Evolutionary conservation across 164 flowering plant genomes (phyloP).

Genomic region (Tetrastigma voinierianum): DNA sequence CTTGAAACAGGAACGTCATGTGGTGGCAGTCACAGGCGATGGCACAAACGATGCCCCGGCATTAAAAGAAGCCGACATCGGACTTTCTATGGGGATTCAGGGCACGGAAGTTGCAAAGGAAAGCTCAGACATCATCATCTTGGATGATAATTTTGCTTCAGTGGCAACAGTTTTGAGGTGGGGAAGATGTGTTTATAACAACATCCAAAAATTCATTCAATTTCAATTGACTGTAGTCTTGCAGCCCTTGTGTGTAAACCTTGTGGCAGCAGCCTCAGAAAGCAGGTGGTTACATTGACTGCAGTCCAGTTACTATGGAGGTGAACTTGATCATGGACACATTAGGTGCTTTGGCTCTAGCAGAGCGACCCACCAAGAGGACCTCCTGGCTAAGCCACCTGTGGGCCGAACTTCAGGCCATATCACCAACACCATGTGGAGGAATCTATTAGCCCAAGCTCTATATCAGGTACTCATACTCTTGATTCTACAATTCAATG

Average conservation of each 20-base stretch:
- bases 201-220: constrained; percentile 75
- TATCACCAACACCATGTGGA: constrained; percentile 70
- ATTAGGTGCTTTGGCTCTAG: constrained; percentile 60
- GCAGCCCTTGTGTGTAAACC: constrained; percentile 61
- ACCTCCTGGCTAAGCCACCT: constrained; percentile 52
- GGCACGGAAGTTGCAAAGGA: constrained; percentile 77
- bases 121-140: constrained; percentile 62
- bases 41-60: constrained; percentile 69
- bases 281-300: constrained; percentile 57
- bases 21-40: constrained; percentile 72
- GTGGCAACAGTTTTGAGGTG: constrained; percentile 50
- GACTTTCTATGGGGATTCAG: constrained; percentile 66
- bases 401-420: constrained; percentile 51
- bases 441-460: constrained; percentile 57
- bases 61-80: constrained; percentile 56
- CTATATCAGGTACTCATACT: constrained; percentile 45
- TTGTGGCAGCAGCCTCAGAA: constrained; percentile 64
- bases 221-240: constrained; percentile 71
- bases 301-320: constrained; percentile 69
- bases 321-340: constrained; percentile 80
- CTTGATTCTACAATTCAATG: constrained; percentile 43
- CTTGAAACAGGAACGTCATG: constrained; percentile 58
- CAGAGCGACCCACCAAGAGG: constrained; percentile 55
- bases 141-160: constrained; percentile 61
- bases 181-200: constrained; percentile 64